Base-by-base conservation (phyloP, 1,284 basidiomycete genomes). In the Cryptococcus sp. region DNA sequence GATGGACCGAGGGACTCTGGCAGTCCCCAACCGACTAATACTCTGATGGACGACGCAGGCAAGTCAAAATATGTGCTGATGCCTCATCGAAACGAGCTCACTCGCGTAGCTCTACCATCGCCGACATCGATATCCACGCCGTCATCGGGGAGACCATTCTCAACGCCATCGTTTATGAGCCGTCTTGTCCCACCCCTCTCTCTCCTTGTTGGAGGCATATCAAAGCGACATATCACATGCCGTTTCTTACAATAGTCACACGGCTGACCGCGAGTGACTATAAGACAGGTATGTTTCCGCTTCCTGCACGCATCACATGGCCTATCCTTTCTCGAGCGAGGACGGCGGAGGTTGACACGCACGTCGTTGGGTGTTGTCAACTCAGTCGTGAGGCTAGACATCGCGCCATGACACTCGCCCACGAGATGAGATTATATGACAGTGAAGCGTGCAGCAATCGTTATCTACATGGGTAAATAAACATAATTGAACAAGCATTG, bases 241-340 rank as follows among this genome's bases (percentile, higher is more conserved):
- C 47, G 53, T 38, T 39, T 19, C 42, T 54, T 54, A 38, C 53
- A 54, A 25, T 54, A 54, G 39, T 54, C 45, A 39, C 53, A 54
- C 8, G 53, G 53, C 25, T 54, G 44, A 8, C 53, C 53, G 16
- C 53, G 19, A 8, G 42, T 38, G 7, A 45, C 22, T 7, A 54
- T 54, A 20, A 54, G 27, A n/a, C 53, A 54, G 15, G 53, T 35
- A 23, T 54, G 53, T 47, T 54, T 54, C 10, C 53, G 53, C 35
- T 54, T 54, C 15, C 53, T 25, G 22, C 53, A 54, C 2, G 53
- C 53, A 39, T 54, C 53, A 42, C 53, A 54, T 25, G 53, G 53
- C n/a, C 53, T 25, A 22, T 54, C 53, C 31, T 54, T 54, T 31
- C 53, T 25, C 35, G 53, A 47, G 15, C 53, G 42, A 27, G 53